Percentiles rank a stretch among this genome's conserved stretches.
Evolutionary conservation across 768 basidiomycete genomes (phyloP).

Genomic region (Tylopilus rubrobrunneus): DNA sequence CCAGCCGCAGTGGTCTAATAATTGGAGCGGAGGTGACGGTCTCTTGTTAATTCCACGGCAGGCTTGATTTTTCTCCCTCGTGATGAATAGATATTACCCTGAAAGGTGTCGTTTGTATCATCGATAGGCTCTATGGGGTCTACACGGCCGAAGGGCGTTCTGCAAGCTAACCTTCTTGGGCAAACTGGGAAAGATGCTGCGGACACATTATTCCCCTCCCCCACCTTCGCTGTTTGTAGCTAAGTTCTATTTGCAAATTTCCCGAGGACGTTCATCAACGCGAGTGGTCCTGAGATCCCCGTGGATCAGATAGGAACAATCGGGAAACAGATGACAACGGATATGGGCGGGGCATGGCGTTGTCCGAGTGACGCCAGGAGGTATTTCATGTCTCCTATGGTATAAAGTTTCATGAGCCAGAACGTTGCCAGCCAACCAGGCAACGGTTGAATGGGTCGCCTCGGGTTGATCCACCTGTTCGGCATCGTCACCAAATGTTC

Average conservation of each 20-base stretch:
- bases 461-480: slow-evolving; percentile 21
- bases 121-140: slow-evolving; percentile 28
- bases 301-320: slow-evolving; percentile 34
- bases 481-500: slow-evolving; percentile 13
- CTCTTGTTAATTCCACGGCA: slow-evolving; percentile 8
- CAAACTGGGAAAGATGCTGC: slow-evolving; percentile 36
- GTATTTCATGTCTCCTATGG: slow-evolving; percentile 40
- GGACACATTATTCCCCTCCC: slow-evolving; percentile 40
- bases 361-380: slow-evolving; percentile 20
- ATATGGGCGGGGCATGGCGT: slow-evolving; percentile 28
- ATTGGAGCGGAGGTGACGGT: slow-evolving; percentile 17
- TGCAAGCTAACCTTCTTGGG: slow-evolving; percentile 39
- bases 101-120: slow-evolving; percentile 6
- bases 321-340: slow-evolving; percentile 24
- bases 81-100: slow-evolving; percentile 11
- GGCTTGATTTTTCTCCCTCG: slow-evolving; percentile 17
- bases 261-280: slow-evolving; percentile 31
- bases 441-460: slow-evolving; percentile 42
- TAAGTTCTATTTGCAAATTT: slow-evolving; percentile 32
- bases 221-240: slow-evolving; percentile 43
- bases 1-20: slow-evolving; percentile 54
- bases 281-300: slow-evolving; percentile 31
- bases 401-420: slow-evolving; percentile 51
- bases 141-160: slow-evolving; percentile 26
- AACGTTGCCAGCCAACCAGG: slow-evolving; percentile 44